Conservation (phyloP, 2,329 filamentous ascomycete species). For the Colletotrichum echinochloae region DNA sequence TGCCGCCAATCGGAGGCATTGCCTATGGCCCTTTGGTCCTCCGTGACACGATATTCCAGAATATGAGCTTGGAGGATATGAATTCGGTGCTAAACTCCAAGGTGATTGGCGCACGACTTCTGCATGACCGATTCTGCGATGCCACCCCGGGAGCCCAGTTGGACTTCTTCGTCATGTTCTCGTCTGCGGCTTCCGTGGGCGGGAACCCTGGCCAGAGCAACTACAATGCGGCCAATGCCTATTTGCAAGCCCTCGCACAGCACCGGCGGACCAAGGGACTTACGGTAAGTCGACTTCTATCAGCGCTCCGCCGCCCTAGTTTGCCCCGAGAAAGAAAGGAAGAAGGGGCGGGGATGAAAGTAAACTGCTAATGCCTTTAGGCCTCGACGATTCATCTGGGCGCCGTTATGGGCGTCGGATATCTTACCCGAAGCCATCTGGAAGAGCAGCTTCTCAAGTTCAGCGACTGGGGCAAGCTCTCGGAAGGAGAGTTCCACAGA, state of each 20-base stretch:
- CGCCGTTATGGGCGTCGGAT: slow-evolving; percentile 54
- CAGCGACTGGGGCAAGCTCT: slow-evolving; percentile 31
- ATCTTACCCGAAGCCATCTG: slow-evolving; percentile 47
- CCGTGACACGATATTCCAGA: slow-evolving; percentile 48
- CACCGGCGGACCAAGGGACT: slow-evolving; percentile 52
- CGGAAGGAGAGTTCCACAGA: slow-evolving; percentile 53
- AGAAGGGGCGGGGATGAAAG: neutral
- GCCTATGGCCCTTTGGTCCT: slow-evolving; percentile 60
- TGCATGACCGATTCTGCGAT: slow-evolving; percentile 48
- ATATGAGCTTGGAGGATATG: slow-evolving; percentile 46
- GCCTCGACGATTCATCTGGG: slow-evolving; percentile 53
- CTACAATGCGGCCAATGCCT: slow-evolving; percentile 60
- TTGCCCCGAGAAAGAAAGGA: neutral
- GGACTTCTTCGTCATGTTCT: slow-evolving; percentile 54
- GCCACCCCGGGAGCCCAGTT: slow-evolving; percentile 39
- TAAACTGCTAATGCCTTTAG: neutral
- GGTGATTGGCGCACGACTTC: slow-evolving; percentile 47
- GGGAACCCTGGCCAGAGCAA: slow-evolving; percentile 55
- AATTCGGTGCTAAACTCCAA: slow-evolving; percentile 49
- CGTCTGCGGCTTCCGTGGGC: slow-evolving; percentile 45
- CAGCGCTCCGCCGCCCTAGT: neutral
- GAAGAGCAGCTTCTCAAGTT: neutral
- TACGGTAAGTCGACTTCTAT: slow-evolving; percentile 42
- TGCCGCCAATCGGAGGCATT: slow-evolving; percentile 55
- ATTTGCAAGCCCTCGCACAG: slow-evolving; percentile 52